Conservation (phyloP, 2,329 filamentous ascomycete species). For the Elsinoe fawcettii region DNA sequence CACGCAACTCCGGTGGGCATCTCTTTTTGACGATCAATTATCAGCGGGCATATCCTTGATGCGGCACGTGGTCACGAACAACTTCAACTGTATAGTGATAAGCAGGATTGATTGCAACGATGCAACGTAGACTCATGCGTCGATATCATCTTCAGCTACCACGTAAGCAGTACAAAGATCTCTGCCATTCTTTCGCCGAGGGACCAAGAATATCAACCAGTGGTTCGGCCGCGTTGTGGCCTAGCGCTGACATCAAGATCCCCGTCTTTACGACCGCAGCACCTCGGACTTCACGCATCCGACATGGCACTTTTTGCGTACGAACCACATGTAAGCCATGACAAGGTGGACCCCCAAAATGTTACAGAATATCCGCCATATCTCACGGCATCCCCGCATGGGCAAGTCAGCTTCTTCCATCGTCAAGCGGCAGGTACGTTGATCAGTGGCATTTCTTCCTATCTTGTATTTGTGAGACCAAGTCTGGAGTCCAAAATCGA, state of each 20-base stretch:
- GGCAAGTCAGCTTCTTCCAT: not conserved
- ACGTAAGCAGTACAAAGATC: not conserved
- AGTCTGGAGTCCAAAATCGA: not conserved
- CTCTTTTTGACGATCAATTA: not conserved
- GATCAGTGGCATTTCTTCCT: not conserved
- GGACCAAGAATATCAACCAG: not conserved
- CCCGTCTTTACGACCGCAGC: conserved; percentile 6
- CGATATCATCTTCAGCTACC: not conserved
- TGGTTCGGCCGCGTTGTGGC: not conserved
- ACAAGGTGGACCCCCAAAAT: not conserved
- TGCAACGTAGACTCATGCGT: not conserved
- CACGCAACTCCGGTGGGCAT: not conserved
- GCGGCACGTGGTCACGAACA: not conserved
- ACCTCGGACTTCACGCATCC: not conserved
- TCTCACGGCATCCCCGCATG: not conserved
- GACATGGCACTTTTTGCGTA: not conserved
- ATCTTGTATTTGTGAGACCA: not conserved
- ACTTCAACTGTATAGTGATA: not conserved
- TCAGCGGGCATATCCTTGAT: not conserved
- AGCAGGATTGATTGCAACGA: not conserved
- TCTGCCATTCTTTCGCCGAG: not conserved
- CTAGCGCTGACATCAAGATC: conserved; percentile 13
- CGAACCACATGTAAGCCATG: not conserved
- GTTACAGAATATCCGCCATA: conserved; percentile 8
- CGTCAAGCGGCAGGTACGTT: not conserved